Percentiles rank a stretch among this genome's conserved stretches.
phyloP scores from a whole-genome alignment of 2,329 filamentous ascomycete genomes.

The Alternaria sp. region DNA sequence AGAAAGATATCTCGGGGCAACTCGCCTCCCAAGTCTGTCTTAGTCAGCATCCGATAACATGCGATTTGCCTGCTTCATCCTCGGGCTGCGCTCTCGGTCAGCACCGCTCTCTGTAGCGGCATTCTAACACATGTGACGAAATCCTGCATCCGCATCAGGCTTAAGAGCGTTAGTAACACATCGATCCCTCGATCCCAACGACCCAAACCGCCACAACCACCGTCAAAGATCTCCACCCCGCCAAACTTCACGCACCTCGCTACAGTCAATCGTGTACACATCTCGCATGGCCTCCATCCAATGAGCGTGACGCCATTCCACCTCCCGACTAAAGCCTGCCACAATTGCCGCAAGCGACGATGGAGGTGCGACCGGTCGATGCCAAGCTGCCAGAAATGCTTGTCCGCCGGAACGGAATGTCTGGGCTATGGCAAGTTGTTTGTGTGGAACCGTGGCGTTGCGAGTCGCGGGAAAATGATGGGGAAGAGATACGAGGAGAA shows the following conservation, averaged over 20 bases:
- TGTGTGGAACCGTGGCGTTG: constrained; percentile 66
- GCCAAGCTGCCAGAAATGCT: constrained; percentile 68
- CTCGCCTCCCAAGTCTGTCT: neutral
- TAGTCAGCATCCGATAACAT: constrained; percentile 18
- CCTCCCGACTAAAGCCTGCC: constrained; percentile 59
- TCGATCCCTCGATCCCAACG: constrained; percentile 19
- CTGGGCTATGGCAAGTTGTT: constrained; percentile 69
- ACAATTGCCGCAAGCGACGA: constrained; percentile 69
- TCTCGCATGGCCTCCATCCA: constrained; percentile 44
- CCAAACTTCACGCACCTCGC: constrained; percentile 19
- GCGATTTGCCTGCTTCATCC: constrained; percentile 24
- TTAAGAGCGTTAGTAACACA: constrained; percentile 24
- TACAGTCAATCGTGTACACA: constrained; percentile 38
- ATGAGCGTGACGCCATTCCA: constrained; percentile 44
- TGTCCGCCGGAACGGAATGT: constrained; percentile 64
- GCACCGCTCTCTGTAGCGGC: constrained; percentile 23
- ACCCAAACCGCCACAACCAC: constrained; percentile 24
- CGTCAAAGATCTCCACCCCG: constrained; percentile 22
- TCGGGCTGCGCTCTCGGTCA: constrained; percentile 25
- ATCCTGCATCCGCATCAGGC: constrained; percentile 18
- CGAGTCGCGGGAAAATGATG: constrained; percentile 63
- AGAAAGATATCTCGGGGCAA: constrained; percentile 5
- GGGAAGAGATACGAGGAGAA: constrained; percentile 60
- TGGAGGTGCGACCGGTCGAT: constrained; percentile 69
- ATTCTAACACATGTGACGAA: constrained; percentile 20